These are phyloP conservation scores for Erythrobasidium hasegawianum DNA, from an alignment of 1,284 basidiomycete genomes.

Conservation along the genomic window DNA sequence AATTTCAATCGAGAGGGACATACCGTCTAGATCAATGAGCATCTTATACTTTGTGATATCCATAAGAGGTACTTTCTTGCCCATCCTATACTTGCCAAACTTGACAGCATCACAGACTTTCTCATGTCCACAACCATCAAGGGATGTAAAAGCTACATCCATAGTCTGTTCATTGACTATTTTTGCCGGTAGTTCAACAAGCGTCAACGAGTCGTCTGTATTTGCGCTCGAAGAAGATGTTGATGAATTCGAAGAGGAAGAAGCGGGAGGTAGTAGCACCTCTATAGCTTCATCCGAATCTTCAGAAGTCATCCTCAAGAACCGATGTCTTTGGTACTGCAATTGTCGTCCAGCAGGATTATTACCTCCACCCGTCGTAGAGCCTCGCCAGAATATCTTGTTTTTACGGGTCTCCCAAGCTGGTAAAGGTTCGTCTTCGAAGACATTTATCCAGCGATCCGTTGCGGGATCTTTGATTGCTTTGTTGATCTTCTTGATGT, in stretches of 20 bases:
- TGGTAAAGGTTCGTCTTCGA: constrained; percentile 57
- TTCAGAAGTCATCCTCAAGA: constrained; percentile 23
- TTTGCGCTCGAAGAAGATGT: background rate
- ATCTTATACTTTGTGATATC: constrained; percentile 79
- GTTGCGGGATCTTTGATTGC: constrained; percentile 89
- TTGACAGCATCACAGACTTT: constrained; percentile 32
- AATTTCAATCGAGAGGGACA: constrained; percentile 54
- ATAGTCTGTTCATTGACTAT: constrained; percentile 72
- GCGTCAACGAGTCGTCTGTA: constrained; percentile 2
- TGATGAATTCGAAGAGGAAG: background rate
- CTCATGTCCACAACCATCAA: constrained; percentile 32
- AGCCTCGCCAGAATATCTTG: constrained; percentile 71
- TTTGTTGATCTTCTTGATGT: constrained; percentile 64
- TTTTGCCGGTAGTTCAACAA: constrained; percentile 4
- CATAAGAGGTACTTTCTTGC: constrained; percentile 63
- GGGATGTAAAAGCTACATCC: constrained; percentile 67
- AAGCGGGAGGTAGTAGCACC: constrained; percentile 14
- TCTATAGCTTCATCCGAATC: background rate
- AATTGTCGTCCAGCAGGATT: constrained; percentile 33
- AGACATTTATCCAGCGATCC: constrained; percentile 69
- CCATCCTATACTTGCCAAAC: constrained; percentile 25
- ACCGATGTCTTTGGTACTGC: constrained; percentile 30
- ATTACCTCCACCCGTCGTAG: constrained; percentile 33
- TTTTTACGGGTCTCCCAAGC: constrained; percentile 20
- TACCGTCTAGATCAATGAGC: constrained; percentile 81